Conservation (phyloP, 2,329 filamentous ascomycete genomes). For the Xylaria sp. region DNA sequence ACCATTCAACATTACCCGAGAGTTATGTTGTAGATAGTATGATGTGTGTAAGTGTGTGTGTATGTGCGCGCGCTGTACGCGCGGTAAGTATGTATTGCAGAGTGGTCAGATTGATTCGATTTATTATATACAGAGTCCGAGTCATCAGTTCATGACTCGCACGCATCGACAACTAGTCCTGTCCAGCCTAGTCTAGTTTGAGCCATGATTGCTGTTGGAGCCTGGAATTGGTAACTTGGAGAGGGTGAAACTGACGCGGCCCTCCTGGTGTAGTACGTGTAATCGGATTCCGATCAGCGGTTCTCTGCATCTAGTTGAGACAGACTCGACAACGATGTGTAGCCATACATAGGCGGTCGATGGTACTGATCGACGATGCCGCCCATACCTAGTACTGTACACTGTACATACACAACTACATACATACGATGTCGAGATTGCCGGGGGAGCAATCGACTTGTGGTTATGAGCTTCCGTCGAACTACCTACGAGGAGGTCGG, state of each 20-base stretch:
- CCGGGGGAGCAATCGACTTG: neutral
- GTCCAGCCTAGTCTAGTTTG: neutral
- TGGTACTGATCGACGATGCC: conserved; percentile 2
- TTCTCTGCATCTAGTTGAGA: conserved; percentile 7
- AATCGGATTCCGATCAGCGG: conserved; percentile 9
- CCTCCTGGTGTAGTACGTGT: neutral
- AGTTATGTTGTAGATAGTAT: too few species aligned
- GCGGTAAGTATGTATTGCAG: too few species aligned
- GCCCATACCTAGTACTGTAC: too few species aligned
- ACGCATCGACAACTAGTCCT: neutral
- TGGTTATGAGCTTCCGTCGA: neutral
- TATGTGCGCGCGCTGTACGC: neutral
- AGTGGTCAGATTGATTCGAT: neutral
- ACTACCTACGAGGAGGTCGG: neutral
- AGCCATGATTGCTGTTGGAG: neutral
- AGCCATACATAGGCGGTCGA: neutral
- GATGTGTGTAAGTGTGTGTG: too few species aligned
- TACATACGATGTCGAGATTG: neutral
- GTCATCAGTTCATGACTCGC: conserved; percentile 1
- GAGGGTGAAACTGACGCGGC: conserved; percentile 1
- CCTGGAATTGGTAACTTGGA: conserved; percentile 6
- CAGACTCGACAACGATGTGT: neutral
- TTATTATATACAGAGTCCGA: neutral
- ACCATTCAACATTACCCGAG: too few species aligned
- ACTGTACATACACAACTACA: neutral